Evolutionary conservation across 192 early-diverging fungal species (phyloP), one percentile per base, ranked within the genome.

Genomic region (Allomyces javanicus): DNA sequence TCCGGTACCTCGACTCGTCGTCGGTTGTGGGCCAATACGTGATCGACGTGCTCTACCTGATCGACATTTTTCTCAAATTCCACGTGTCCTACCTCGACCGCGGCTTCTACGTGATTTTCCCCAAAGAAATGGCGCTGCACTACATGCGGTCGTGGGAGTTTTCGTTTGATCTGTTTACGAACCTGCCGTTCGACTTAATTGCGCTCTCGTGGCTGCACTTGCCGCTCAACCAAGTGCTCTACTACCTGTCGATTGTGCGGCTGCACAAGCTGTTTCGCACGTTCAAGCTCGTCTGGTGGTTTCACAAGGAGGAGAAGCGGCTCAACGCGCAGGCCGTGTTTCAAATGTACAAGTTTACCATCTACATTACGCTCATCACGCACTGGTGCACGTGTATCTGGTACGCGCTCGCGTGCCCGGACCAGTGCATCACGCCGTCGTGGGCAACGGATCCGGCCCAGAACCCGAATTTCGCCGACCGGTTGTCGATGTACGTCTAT

Each of bases 61-160:
- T 73, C 43, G 78, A 80, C 66, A 78, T 80, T 24, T 80, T 73
- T 72, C 67, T 76, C 68, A 75, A 75, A 64, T 78, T 78, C 66
- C 78, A 80, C 68, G 62, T 78, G 26, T 76, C 78, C 22, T 80
- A 80, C 68, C 73, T 80, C 5, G 70, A 78, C 44, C 70, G 72
- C 63, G 78, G 78, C 27, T 74, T 80, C 45, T 80, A 76, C 76
- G 78, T 80, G 40, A 76, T 80, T 7, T 80, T 80, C 64, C 73
- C 78, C 21, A 78, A 76, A 63, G 78, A 80, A 67, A 80, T 80
- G 78, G 72, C 74, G 24, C 10, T 80, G 63, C 69, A 76, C 63
- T 80, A 80, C 58, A 40, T 80, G 12, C 50, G 64, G 27, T 74
- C 74, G 10, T 58, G 24, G 27, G 74, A 80, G 44, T 80, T 80